Conservation (phyloP, 305 asterid genomes). For the Fraxinus baroniana region DNA sequence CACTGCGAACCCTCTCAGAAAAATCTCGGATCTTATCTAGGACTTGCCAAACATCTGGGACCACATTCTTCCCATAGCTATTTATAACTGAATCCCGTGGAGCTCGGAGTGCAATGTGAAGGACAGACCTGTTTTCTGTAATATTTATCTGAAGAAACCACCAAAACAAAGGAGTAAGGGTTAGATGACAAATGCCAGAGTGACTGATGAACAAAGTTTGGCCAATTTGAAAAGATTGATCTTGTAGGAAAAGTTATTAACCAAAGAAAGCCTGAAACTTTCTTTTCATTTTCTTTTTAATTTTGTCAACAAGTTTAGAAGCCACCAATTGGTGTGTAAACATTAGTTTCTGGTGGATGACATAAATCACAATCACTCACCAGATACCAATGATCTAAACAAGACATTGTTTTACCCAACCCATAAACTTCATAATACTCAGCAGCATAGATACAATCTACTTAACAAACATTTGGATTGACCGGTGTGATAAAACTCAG, state of each 20-base stretch:
- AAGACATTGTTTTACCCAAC: not conserved
- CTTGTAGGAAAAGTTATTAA: conserved; percentile 3
- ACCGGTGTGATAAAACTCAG: conserved; percentile 9
- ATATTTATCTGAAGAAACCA: conserved; percentile 69
- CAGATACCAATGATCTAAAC: not conserved
- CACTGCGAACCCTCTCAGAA: conserved; percentile 91
- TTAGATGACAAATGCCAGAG: conserved; percentile 5
- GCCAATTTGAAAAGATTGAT: conserved; percentile 1
- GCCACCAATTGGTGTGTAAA: not conserved
- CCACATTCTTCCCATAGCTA: conserved; percentile 95
- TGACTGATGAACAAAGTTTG: not conserved
- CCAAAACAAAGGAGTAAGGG: conserved; percentile 10
- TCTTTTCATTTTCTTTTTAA: not conserved
- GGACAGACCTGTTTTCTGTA: conserved; percentile 95
- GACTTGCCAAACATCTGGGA: conserved; percentile 96
- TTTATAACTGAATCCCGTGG: conserved; percentile 74
- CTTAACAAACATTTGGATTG: conserved; percentile 12
- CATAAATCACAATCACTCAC: conserved; percentile 21
- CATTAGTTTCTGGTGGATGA: conserved; percentile 7
- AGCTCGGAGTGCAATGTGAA: conserved; percentile 96
- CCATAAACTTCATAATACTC: not conserved
- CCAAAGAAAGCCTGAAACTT: conserved; percentile 11
- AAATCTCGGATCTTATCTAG: conserved; percentile 90
- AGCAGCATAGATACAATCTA: not conserved
- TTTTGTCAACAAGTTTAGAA: conserved; percentile 14